Evolutionary conservation across 2,329 filamentous ascomycete species (phyloP).

Genomic region (Stagonosporopsis vannaccii): DNA sequence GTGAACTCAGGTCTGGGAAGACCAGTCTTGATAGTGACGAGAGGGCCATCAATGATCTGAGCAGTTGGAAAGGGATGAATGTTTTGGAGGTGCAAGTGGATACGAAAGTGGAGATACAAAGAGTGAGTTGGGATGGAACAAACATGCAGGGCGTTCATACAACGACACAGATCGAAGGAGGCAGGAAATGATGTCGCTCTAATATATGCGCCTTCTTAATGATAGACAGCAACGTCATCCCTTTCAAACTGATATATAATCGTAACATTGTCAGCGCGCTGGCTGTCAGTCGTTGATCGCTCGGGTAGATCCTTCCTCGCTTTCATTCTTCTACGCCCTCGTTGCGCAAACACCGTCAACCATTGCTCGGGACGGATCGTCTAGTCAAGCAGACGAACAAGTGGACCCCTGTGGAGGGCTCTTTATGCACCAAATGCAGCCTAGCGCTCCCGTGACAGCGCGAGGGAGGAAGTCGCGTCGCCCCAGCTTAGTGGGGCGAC

Average conservation of each 20-base stretch:
- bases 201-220: background rate
- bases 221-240: background rate
- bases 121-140: constrained; percentile 25
- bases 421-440: background rate
- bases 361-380: background rate
- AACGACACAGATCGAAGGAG: constrained; percentile 20
- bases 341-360: background rate
- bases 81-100: constrained; percentile 36
- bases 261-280: background rate
- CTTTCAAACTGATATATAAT: background rate
- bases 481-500: constrained; percentile 4
- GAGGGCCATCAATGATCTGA: constrained; percentile 17
- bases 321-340: background rate
- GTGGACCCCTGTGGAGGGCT: background rate
- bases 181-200: background rate
- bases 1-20: constrained; percentile 15
- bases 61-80: constrained; percentile 20
- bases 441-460: constrained; percentile 22
- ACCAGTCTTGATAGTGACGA: constrained; percentile 32
- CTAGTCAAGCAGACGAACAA: background rate
- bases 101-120: constrained; percentile 39
- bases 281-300: background rate
- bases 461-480: constrained; percentile 19
- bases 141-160: constrained; percentile 7
- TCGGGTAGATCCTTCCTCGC: background rate